Evolutionary conservation across 1,284 basidiomycete genomes (phyloP), one percentile per base, ranked within the genome.

Genomic region (Malassezia obtusa): DNA sequence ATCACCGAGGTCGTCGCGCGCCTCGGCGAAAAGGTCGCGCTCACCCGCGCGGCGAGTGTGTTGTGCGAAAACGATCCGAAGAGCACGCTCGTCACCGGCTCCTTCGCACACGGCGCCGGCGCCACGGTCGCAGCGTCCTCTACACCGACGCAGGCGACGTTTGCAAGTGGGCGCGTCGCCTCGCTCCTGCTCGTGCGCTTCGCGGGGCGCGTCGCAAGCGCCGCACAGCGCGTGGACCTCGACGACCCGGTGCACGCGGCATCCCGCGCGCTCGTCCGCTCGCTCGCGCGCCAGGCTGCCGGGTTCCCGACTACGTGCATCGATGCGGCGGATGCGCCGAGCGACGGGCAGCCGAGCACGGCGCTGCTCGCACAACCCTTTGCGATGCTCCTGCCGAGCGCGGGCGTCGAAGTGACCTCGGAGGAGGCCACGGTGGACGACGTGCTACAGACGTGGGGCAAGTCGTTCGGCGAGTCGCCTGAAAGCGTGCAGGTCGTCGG

Each of bases 21-120:
- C 65, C 83, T 92, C 14, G 90, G 90, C 39, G 91, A 96, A 74
- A 92, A 91, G 69, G 82, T 96, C 57, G 80, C 81, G 7, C 77
- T 96, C 17, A 80, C 83, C 44, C 80, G 91, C 48, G 90, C 84
- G 0, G 77, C 81, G 19, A 78, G 82, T 3, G 79, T 90, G 55
- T 80, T 83, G n/a, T 24, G 38, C 26, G 40, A 25, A 12, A 81
- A 83, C 39, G 76, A 78, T 17, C 79, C 84, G 4, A 76, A 81
- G 50, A 77, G 77, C 15, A 63, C 73, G 9, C 77, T 30, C 15
- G 66, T 87, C 30, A 78, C 87, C 9, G 84, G 83, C 3, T 83
- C 84, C 0, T 94, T 90, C 76, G 79, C 84, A 2, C 91, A 95
- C 67, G 87, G 84, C 9, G 57, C 70, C 1, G 63, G 60, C 47